Percentiles rank a stretch among this genome's conserved stretches.
Evolutionary conservation across 176 grass and related monocot species (phyloP).

Genomic region (Eremochloa ophiuroides): DNA sequence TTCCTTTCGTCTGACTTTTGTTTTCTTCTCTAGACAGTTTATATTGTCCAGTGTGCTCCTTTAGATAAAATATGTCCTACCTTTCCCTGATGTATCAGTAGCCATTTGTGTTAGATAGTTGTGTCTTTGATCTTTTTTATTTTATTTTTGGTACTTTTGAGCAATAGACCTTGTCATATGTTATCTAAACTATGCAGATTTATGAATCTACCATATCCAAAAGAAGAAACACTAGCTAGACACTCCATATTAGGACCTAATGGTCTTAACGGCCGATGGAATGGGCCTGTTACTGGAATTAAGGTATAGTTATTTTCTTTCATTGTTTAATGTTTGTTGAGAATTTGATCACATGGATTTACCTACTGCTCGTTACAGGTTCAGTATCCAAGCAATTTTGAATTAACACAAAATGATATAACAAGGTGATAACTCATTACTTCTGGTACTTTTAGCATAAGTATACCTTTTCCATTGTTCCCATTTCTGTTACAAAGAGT

Average conservation of each 20-base stretch:
- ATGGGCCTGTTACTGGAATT: conserved; percentile 62
- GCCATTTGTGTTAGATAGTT: conserved; percentile 22
- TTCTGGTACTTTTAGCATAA: not conserved
- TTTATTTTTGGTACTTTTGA: conserved; percentile 6
- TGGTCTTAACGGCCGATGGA: conserved; percentile 71
- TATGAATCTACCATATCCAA: conserved; percentile 69
- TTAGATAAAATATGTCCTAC: not conserved
- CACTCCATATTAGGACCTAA: conserved; percentile 98
- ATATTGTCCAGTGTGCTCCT: not conserved
- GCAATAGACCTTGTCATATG: not conserved
- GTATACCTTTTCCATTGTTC: not conserved
- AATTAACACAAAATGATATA: conserved; percentile 64
- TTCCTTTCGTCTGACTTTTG: not conserved
- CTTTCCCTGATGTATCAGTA: not conserved
- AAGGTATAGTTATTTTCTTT: conserved; percentile 60
- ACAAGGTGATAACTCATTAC: conserved; percentile 49
- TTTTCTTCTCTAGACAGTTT: not conserved
- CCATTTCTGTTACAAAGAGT: not conserved
- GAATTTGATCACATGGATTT: conserved; percentile 19
- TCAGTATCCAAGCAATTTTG: conserved; percentile 86
- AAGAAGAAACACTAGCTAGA: conserved; percentile 96
- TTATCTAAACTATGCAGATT: conserved; percentile 54
- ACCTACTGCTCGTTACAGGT: conserved; percentile 62
- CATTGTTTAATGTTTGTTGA: conserved; percentile 13
- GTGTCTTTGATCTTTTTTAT: not conserved